Conservation (phyloP, 148 eudicot genomes). For the Rhododendron ferrugineum region DNA sequence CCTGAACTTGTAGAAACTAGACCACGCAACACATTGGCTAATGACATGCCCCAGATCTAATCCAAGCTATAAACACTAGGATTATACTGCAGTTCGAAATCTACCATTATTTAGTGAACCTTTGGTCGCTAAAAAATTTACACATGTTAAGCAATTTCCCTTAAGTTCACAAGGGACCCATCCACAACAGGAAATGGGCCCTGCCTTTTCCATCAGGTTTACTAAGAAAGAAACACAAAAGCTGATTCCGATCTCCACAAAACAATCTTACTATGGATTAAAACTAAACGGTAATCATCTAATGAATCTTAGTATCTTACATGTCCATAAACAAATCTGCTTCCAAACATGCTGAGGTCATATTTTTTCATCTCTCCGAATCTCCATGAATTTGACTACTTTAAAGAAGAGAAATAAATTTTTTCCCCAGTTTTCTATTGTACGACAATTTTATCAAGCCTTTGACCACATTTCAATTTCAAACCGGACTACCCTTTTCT, state of each 20-base stretch:
- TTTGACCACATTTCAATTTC: not conserved
- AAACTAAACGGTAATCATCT: not conserved
- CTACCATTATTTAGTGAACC: conserved; percentile 41
- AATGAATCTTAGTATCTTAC: not conserved
- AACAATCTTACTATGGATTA: not conserved
- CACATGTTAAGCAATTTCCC: conserved; percentile 20
- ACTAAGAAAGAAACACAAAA: not conserved
- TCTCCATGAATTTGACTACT: not conserved
- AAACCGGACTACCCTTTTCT: not conserved
- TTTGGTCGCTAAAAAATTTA: not conserved
- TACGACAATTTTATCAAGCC: not conserved
- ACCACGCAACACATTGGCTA: not conserved
- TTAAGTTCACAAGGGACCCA: conserved; percentile 23
- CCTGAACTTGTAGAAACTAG: not conserved
- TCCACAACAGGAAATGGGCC: conserved; percentile 20
- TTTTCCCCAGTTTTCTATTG: too few species aligned
- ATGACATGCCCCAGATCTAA: not conserved
- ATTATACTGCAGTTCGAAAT: conserved; percentile 2
- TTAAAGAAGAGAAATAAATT: not conserved
- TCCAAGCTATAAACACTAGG: not conserved
- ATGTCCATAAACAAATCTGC: not conserved
- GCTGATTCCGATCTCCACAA: not conserved
- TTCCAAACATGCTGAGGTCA: not conserved
- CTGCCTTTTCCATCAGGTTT: conserved; percentile 29
- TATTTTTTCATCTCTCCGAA: not conserved